Conservation (phyloP, 2,329 filamentous ascomycete genomes). For the Colletotrichum godetiae region DNA sequence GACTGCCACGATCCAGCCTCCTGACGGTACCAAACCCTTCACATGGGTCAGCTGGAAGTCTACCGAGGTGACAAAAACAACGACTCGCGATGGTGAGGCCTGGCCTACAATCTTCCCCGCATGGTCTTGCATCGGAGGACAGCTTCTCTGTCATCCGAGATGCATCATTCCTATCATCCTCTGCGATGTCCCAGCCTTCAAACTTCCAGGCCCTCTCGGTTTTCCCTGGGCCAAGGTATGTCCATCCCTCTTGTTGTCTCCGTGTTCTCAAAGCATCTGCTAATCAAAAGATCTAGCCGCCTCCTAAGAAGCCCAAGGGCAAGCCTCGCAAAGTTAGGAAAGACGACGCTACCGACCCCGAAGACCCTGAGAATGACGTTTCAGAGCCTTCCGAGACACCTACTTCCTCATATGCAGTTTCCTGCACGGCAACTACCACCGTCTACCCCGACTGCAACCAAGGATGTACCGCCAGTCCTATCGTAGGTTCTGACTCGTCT, state of each 20-base stretch:
- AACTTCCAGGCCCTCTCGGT: conserved; percentile 1
- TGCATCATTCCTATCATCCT: conserved; percentile 18
- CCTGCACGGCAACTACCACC: conserved; percentile 24
- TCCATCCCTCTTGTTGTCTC: background rate
- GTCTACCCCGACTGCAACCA: conserved; percentile 23
- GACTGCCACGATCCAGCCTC: background rate
- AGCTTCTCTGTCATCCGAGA: conserved; percentile 2
- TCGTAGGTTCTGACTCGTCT: background rate
- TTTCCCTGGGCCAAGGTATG: conserved; percentile 45
- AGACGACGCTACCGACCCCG: background rate
- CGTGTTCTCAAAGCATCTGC: background rate
- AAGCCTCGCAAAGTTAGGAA: conserved; percentile 15
- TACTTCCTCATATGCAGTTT: background rate
- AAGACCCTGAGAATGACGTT: conserved; percentile 10
- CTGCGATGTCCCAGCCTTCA: background rate
- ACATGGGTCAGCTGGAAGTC: conserved; percentile 11
- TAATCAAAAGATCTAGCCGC: background rate
- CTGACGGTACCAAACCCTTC: background rate
- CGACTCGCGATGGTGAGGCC: background rate
- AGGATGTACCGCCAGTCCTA: conserved; percentile 12
- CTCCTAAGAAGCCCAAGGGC: background rate
- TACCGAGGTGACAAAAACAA: conserved; percentile 7
- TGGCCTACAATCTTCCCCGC: conserved; percentile 13
- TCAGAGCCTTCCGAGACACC: conserved; percentile 8
- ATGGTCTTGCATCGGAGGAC: conserved; percentile 10